Evolutionary conservation across 73 alveolate genomes (phyloP), one percentile per base, ranked within the genome.

Genomic region (Stentor coeruleus): DNA sequence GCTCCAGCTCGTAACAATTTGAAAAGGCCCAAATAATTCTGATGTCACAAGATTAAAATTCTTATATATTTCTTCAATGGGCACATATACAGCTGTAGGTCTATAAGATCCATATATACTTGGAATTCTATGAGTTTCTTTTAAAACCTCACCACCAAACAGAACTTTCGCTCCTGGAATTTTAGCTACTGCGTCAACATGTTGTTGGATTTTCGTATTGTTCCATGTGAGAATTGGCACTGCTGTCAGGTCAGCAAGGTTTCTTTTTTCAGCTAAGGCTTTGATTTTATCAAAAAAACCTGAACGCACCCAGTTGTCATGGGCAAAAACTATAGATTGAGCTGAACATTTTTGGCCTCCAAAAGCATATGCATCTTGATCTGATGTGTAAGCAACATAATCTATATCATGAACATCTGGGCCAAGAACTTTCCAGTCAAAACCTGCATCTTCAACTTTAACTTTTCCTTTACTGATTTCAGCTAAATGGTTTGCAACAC

Each of bases 1-100:
- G 20, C 59, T 36, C 73, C 33, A 37, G 1, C 35, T 89, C 0
- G 92, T 84, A 35, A 89, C 90, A 58, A 91, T 91, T 86, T 94
- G 91, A 94, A 96, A 94, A 38, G 99, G 98, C 58, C 99, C 99
- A 74, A 96, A 96, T 35, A 96, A 86, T 81, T 96, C 99, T n/a
- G 87, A 87, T 35, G 95, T 83, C 15, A 90, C 90, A 31, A 85
- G 40, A 2, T 91, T 86, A 74, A 84, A 83, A 83, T 90, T 76
- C 39, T 85, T 86, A 30, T 76, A 81, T 15, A 49, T 59, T 77
- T 89, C 85, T 38, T 77, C 81, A 15, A 88, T 58, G 3, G 91
- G 94, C n/a, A 86, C 90, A 31, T 76, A 57, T 58, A 88, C 58
- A 3, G 94, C 93, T n/a, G 97, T 93, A 38, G 96, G 97, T 72